These are phyloP conservation scores for Saprolegnia diclina DNA, from an alignment of 352 stramenopile species.

Conservation along the genomic window DNA sequence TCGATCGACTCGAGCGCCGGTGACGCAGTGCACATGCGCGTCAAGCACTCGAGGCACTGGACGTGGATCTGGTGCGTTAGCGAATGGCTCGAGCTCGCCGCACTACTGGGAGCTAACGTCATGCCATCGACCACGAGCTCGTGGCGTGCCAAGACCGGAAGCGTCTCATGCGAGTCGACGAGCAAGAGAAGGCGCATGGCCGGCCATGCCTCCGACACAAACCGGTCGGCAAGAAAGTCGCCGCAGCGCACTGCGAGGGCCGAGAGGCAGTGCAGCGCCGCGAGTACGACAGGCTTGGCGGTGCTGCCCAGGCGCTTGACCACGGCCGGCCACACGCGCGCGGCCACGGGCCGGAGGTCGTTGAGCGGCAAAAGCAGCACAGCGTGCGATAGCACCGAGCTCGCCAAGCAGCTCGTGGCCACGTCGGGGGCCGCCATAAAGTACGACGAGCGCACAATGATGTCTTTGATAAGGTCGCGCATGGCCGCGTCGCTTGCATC, in stretches of 20 bases:
- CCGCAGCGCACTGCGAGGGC: slow-evolving; percentile 48
- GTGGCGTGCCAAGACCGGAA: not conserved
- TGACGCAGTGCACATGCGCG: slow-evolving; percentile 5
- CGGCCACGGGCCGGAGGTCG: slow-evolving; percentile 65
- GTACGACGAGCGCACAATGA: slow-evolving; percentile 68
- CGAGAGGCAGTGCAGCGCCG: slow-evolving; percentile 44
- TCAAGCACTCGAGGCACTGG: not conserved
- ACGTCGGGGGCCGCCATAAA: slow-evolving; percentile 66
- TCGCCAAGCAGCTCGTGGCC: slow-evolving; percentile 62
- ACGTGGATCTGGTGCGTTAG: slow-evolving; percentile 16
- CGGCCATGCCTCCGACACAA: slow-evolving; percentile 78
- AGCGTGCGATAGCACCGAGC: slow-evolving; percentile 63
- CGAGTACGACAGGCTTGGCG: slow-evolving; percentile 59
- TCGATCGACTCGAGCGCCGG: not conserved
- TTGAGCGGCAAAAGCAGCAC: slow-evolving; percentile 48
- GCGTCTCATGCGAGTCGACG: not conserved
- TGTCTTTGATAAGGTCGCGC: slow-evolving; percentile 53
- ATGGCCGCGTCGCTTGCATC: slow-evolving; percentile 25
- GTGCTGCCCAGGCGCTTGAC: slow-evolving; percentile 47
- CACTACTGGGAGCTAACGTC: not conserved
- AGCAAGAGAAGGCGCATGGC: slow-evolving; percentile 39
- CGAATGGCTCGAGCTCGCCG: not conserved
- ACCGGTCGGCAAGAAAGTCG: slow-evolving; percentile 76
- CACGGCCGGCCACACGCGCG: slow-evolving; percentile 67
- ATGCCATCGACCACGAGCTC: not conserved